Percentiles rank a stretch among this genome's conserved stretches.
Evolutionary conservation across 139 green algal species (phyloP).

Genomic region (Pedinophyceae sp.): DNA sequence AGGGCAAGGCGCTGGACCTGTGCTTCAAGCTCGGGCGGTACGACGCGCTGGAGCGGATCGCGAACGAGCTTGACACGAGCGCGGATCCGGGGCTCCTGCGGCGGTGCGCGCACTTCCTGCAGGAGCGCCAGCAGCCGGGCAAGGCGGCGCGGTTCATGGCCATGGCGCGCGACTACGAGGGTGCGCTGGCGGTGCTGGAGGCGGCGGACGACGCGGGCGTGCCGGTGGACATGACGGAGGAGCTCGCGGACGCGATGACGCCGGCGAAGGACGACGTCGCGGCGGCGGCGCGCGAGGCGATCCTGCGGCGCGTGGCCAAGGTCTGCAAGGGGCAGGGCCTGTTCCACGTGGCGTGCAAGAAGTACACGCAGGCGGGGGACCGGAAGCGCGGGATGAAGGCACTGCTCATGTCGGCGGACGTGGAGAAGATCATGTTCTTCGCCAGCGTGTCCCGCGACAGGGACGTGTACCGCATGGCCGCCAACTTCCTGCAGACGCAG

Average conservation of each 20-base stretch:
- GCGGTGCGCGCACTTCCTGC: slow-evolving; percentile 16
- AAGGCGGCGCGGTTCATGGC: slow-evolving; percentile 5
- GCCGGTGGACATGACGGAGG: too few species aligned
- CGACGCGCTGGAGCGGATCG: slow-evolving; percentile 44
- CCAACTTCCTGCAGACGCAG: slow-evolving; percentile 65
- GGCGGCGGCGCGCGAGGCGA: slow-evolving; percentile 20
- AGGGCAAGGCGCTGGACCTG: slow-evolving; percentile 32
- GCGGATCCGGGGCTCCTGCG: slow-evolving; percentile 12
- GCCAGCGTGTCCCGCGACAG: slow-evolving; percentile 48
- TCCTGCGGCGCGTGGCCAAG: slow-evolving; percentile 43
- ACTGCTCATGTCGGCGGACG: slow-evolving; percentile 50
- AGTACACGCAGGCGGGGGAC: slow-evolving; percentile 68
- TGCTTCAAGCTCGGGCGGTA: slow-evolving; percentile 39
- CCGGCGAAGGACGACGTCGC: slow-evolving; percentile 22
- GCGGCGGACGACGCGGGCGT: not conserved
- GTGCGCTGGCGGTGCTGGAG: slow-evolving; percentile 1
- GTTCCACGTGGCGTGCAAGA: slow-evolving; percentile 67
- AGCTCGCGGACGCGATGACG: slow-evolving; percentile 60
- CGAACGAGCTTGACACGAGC: slow-evolving; percentile 23
- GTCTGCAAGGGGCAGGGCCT: slow-evolving; percentile 29
- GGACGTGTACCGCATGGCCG: slow-evolving; percentile 63
- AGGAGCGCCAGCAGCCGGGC: slow-evolving; percentile 11
- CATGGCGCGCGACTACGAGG: not conserved
- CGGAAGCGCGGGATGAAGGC: slow-evolving; percentile 62
- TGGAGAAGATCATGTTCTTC: slow-evolving; percentile 73